These are phyloP conservation scores for Phytophthora palmivora DNA, from an alignment of 352 stramenopile species.

Conservation along the genomic window DNA sequence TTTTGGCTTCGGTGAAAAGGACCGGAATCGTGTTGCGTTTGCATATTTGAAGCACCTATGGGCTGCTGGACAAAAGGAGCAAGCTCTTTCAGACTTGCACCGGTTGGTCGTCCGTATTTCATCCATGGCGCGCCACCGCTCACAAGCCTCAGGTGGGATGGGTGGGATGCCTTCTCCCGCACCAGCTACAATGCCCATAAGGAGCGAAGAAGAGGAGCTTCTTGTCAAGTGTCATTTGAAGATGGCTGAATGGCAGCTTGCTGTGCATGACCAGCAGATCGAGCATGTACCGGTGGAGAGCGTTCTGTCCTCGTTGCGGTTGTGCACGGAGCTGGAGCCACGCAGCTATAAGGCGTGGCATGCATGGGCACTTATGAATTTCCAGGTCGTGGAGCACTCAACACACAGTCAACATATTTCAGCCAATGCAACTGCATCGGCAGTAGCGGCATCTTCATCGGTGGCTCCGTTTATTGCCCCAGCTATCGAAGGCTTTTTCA, in stretches of 20 bases:
- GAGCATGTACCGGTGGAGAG: constrained; percentile 73
- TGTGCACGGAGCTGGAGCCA: constrained; percentile 77
- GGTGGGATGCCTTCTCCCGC: constrained; percentile 28
- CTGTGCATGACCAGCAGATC: constrained; percentile 84
- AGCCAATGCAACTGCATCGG: constrained; percentile 29
- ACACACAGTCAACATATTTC: constrained; percentile 53
- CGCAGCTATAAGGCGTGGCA: constrained; percentile 94
- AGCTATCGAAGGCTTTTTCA: constrained; percentile 94
- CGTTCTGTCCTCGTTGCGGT: constrained; percentile 71
- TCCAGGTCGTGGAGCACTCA: constrained; percentile 94
- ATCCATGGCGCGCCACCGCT: constrained; percentile 38
- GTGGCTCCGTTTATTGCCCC: constrained; percentile 71
- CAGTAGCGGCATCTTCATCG: constrained; percentile 27
- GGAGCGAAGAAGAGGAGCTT: constrained; percentile 72
- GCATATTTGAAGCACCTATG: constrained; percentile 96
- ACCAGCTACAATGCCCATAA: constrained; percentile 35
- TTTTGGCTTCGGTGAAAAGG: constrained; percentile 84
- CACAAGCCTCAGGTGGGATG: constrained; percentile 23
- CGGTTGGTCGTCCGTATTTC: constrained; percentile 83
- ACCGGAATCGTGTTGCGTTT: constrained; percentile 94
- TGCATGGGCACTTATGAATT: constrained; percentile 97
- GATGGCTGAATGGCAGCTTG: constrained; percentile 86
- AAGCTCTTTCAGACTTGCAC: constrained; percentile 89
- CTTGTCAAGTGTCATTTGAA: constrained; percentile 89
- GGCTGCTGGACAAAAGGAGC: constrained; percentile 87